Evolutionary conservation across 169 alveolate species (phyloP), one percentile per base, ranked within the genome.

Genomic region (Cryptosporidium felis): DNA sequence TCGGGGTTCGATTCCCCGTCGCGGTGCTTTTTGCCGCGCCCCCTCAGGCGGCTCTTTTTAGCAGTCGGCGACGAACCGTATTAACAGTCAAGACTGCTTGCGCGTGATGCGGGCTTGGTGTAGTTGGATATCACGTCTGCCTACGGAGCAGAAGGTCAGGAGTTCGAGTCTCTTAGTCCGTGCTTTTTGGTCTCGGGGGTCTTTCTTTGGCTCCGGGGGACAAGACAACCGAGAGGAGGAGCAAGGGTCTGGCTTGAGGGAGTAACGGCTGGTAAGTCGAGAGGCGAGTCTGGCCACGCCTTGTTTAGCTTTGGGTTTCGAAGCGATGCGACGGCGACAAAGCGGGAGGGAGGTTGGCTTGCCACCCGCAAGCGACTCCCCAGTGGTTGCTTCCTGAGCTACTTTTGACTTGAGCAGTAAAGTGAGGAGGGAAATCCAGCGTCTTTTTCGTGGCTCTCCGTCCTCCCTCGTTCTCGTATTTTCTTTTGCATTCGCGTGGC

Each of bases 1-100:
- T 74, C 85, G 85, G 85, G 85, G 85, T 74, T 74, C 85, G 85
- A 74, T 58, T 74, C 85, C 85, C 85, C 85, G 85, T 74, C 85
- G 85, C 85, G 85, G 85, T 74, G 85, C 45, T 9, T 16, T 36
- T 49, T 4, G 5, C 3, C 2, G 56, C 18, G 30, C 0, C 6
- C 23, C 0, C 0, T 10, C 62, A 0, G 0, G 62, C 23, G 23
- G 23, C 16, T 0, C 23, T 56, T 1, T 9, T 14, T 0, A 36
- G 16, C 16, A 26, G 10, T 10, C 0, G 0, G 10, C 16, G 49
- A 65, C 1, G 4, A 23, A 26, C 6, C 14, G 34, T 38, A 47
- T 34, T 26, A 65, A 65, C 38, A 65, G 81, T 65, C 81, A 65
- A 12, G 3, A 10, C 21, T 21, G 46, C 14, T 74, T 36, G 44